A percentile compares a stretch with the other conserved stretches of the same genome.
These are phyloP conservation scores for Trichaptum fuscoviolaceum DNA, from an alignment of 768 basidiomycete species.

Conservation along the genomic window DNA sequence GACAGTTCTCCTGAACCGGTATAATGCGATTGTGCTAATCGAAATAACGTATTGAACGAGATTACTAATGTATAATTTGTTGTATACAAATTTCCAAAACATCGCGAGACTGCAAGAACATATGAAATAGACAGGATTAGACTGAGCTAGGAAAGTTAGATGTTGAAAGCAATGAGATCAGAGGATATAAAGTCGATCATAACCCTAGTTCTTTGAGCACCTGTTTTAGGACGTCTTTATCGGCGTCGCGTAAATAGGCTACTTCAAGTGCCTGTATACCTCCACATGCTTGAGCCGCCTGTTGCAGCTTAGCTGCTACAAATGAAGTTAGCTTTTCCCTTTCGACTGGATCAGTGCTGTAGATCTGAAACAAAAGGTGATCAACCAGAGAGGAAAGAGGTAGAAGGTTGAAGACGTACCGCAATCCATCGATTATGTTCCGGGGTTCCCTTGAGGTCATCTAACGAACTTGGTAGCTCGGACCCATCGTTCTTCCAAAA, in stretches of 20 bases:
- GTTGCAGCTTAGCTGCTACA: conserved; percentile 52
- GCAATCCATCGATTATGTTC: conserved; percentile 73
- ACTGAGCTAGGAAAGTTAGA: neutral
- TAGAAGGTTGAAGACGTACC: conserved; percentile 35
- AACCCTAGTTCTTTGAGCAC: conserved; percentile 30
- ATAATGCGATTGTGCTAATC: neutral
- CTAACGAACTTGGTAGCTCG: conserved; percentile 49
- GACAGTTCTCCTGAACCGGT: neutral
- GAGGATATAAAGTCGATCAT: conserved; percentile 1
- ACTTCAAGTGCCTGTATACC: conserved; percentile 57
- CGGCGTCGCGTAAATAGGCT: conserved; percentile 57
- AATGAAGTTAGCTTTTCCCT: conserved; percentile 56
- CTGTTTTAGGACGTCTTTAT: conserved; percentile 70
- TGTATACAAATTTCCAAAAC: neutral
- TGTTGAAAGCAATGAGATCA: neutral
- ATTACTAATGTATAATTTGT: conserved; percentile 3
- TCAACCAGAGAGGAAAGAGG: conserved; percentile 5
- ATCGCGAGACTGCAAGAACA: neutral
- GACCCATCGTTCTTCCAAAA: conserved; percentile 64
- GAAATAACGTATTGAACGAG: neutral
- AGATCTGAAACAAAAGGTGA: conserved; percentile 41
- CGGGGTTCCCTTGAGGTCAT: conserved; percentile 60
- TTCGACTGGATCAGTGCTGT: conserved; percentile 68
- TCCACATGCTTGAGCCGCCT: conserved; percentile 56
- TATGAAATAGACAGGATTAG: neutral